These are phyloP conservation scores for Penicillium sp. DNA, from an alignment of 2,329 filamentous ascomycete genomes.

Conservation along the genomic window DNA sequence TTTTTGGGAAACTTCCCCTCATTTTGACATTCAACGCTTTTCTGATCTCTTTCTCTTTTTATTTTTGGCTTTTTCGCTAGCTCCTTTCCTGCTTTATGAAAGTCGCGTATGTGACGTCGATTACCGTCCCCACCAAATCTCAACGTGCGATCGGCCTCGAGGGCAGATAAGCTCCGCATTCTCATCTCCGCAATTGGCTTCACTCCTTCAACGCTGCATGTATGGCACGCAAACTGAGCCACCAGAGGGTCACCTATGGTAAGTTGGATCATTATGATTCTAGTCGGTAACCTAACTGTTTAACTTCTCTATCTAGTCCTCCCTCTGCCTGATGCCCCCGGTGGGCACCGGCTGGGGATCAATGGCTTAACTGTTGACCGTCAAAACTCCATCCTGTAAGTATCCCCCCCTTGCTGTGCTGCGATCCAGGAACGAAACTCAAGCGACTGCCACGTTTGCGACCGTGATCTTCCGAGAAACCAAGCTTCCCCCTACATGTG, in stretches of 20 bases:
- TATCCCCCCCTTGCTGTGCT: not conserved
- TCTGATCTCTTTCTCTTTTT: not conserved
- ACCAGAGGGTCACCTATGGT: conserved; percentile 69
- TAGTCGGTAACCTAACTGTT: conserved; percentile 9
- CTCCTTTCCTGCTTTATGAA: not conserved
- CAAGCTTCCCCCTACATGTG: conserved; percentile 6
- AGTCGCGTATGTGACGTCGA: conserved; percentile 21
- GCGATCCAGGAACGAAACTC: not conserved
- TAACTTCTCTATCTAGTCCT: conserved; percentile 53
- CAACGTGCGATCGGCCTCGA: conserved; percentile 27
- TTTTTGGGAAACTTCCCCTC: conserved; percentile 23
- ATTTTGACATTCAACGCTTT: conserved; percentile 26
- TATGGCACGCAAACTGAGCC: conserved; percentile 68
- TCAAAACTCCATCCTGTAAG: conserved; percentile 81
- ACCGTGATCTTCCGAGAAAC: not conserved
- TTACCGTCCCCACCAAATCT: conserved; percentile 17
- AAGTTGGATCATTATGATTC: conserved; percentile 23
- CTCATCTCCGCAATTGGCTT: conserved; percentile 29
- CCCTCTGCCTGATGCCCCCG: conserved; percentile 69
- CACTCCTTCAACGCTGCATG: conserved; percentile 27
- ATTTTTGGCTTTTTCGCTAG: not conserved
- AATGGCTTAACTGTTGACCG: conserved; percentile 89
- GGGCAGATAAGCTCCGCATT: conserved; percentile 33
- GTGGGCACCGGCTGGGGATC: conserved; percentile 88
- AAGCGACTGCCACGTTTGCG: not conserved